Conservation (phyloP, 1,284 basidiomycete species). For the Tetrapyrgos nigripes region DNA sequence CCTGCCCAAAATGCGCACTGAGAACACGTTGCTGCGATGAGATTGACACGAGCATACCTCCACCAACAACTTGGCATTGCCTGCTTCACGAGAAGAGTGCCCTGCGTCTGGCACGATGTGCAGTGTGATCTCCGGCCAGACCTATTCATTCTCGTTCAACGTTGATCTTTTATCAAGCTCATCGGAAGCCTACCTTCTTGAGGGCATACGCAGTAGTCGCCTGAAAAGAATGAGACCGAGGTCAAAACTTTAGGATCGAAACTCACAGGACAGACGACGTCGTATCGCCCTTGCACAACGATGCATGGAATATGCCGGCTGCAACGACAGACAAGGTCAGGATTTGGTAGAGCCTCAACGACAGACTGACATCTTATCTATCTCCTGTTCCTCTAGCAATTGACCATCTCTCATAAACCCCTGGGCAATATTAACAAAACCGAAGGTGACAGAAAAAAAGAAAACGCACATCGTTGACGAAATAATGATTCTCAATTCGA, state of each 20-base stretch:
- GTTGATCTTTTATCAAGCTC: constrained; percentile 1
- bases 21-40: not conserved
- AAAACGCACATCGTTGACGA: constrained; percentile 71
- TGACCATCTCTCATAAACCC: constrained; percentile 94
- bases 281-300: constrained; percentile 88
- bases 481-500: constrained; percentile 93
- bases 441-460: not conserved
- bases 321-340: constrained; percentile 5
- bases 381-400: constrained; percentile 81
- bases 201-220: constrained; percentile 82
- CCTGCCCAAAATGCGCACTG: constrained; percentile 30
- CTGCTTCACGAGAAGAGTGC: constrained; percentile 85
- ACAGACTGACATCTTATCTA: constrained; percentile 84
- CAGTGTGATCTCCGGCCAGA: constrained; percentile 83
- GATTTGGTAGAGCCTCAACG: constrained; percentile 11
- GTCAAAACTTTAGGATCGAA: not conserved
- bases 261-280: constrained; percentile 79
- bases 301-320: constrained; percentile 87
- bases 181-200: constrained; percentile 59
- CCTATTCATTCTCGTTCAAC: constrained; percentile 40
- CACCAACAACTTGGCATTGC: constrained; percentile 76
- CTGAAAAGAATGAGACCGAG: constrained; percentile 38
- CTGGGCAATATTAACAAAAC: constrained; percentile 31
- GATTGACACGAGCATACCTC: constrained; percentile 53
- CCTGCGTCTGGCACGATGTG: constrained; percentile 91